Conservation (phyloP, 2,329 filamentous ascomycete species). For the Raffaelea deltoideospora region DNA sequence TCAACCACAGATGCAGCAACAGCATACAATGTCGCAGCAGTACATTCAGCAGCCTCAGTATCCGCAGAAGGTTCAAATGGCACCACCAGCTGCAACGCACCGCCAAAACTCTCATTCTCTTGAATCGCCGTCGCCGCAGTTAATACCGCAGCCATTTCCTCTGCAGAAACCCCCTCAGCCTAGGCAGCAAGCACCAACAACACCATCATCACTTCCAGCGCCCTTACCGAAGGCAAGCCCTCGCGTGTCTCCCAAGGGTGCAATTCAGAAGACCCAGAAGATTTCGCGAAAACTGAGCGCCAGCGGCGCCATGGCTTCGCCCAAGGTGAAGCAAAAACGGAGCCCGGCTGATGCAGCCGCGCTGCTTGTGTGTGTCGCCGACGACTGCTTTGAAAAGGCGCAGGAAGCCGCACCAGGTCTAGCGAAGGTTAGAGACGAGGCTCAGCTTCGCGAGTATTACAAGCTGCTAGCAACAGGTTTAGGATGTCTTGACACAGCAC, state of each 20-base stretch:
- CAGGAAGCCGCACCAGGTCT: conserved; percentile 35
- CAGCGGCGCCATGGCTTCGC: conserved; percentile 15
- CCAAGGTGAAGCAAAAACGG: conserved; percentile 21
- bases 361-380: conserved; percentile 54
- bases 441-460: conserved; percentile 49
- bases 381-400: conserved; percentile 60
- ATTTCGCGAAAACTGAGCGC: conserved; percentile 11
- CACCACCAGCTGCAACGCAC: not conserved
- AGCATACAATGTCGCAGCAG: not conserved
- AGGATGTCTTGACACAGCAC: conserved; percentile 54
- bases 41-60: not conserved
- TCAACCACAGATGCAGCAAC: not conserved
- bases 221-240: conserved; percentile 6
- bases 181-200: conserved; percentile 2
- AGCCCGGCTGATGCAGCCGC: conserved; percentile 34
- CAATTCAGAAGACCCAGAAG: conserved; percentile 8
- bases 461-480: conserved; percentile 58
- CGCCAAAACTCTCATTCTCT: no score
- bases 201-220: conserved; percentile 6
- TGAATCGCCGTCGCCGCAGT: not conserved
- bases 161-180: not conserved
- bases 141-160: not conserved
- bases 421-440: conserved; percentile 32
- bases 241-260: conserved; percentile 8
- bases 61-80: not conserved